Evolutionary conservation across 2,329 filamentous ascomycete genomes (phyloP).

Genomic region (Microdochium nivale): DNA sequence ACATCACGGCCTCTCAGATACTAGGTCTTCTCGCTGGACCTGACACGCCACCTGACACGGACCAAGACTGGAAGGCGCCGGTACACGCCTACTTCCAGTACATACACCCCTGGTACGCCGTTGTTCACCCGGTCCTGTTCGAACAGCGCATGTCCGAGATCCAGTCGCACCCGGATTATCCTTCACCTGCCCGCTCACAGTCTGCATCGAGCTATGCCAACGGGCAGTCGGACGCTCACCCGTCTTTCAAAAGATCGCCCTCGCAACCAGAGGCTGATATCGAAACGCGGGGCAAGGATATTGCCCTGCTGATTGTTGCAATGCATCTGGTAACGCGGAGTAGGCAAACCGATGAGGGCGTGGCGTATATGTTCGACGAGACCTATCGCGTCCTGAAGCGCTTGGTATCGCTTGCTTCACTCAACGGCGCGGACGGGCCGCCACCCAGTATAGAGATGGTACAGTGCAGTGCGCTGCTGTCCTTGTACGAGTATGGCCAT

Average conservation of each 20-base stretch:
- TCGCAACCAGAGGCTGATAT: constrained; percentile 4
- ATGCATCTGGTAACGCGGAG: constrained; percentile 32
- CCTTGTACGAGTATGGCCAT: constrained; percentile 35
- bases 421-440: constrained; percentile 20
- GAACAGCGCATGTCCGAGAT: constrained; percentile 18
- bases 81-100: constrained; percentile 28
- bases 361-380: constrained; percentile 27
- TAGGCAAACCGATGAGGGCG: constrained; percentile 25
- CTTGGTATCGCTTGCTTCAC: constrained; percentile 23
- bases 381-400: constrained; percentile 30
- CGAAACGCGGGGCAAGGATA: constrained; percentile 13
- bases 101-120: constrained; percentile 31
- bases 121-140: constrained; percentile 30
- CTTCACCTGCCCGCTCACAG: constrained; percentile 5
- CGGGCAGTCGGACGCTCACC: constrained; percentile 4
- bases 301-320: constrained; percentile 30
- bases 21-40: constrained; percentile 24
- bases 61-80: constrained; percentile 26
- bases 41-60: constrained; percentile 6
- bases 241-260: constrained; percentile 1
- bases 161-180: constrained; percentile 2
- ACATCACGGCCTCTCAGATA: constrained; percentile 27
- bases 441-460: constrained; percentile 27
- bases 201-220: constrained; percentile 9
- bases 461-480: constrained; percentile 30